Base-by-base conservation (phyloP, 805 yeast species). In the Metschnikowia proteae region DNA sequence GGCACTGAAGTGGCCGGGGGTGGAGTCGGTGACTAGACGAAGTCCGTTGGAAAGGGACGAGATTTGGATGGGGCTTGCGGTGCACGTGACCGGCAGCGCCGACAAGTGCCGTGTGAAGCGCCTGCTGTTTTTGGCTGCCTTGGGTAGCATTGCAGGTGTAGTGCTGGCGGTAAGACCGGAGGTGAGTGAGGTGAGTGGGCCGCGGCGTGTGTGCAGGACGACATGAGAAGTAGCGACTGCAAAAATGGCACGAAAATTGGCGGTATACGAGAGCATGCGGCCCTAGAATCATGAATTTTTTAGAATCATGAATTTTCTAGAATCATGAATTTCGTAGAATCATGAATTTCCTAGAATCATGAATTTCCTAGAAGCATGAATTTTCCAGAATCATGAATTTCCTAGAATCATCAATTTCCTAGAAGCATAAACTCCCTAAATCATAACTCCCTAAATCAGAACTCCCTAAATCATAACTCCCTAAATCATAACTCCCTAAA, bases 1-100 rank as follows among this genome's bases (percentile, higher is more conserved):
- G 0, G 97, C 96, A 49, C 92, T 78, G 63, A 94, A 94, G 66
- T 91, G 96, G 35, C 96, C 90, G 1, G 97, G 94, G 0, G 86
- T 79, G 38, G 87, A 82, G 51, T 89, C 94, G 3, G 96, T 86
- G 8, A 89, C 91, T 5, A 92, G 84, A 54, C 84, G 76, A 33
- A 91, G 70, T 2, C 97, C 97, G 67, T 90, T 92, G 5, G 76
- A 56, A 31, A 92, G 72, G 0, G 82, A 63, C 26, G 71, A 59
- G 53, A 66, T 58, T 39, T 68, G 66, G 10, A 66, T 49, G n/a
- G 45, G 47, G 29, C 3, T 42, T 25, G 38, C 7, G 23, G 13
- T 9, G 22, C 25, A 26, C 5, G 35, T 11, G 22, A 10, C 11
- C 9, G 28, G 32, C 45, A 34, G 37, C 10, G 32, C 38, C 7